Conservation (phyloP, 1,284 basidiomycete genomes). For the Trametes versicolor region DNA sequence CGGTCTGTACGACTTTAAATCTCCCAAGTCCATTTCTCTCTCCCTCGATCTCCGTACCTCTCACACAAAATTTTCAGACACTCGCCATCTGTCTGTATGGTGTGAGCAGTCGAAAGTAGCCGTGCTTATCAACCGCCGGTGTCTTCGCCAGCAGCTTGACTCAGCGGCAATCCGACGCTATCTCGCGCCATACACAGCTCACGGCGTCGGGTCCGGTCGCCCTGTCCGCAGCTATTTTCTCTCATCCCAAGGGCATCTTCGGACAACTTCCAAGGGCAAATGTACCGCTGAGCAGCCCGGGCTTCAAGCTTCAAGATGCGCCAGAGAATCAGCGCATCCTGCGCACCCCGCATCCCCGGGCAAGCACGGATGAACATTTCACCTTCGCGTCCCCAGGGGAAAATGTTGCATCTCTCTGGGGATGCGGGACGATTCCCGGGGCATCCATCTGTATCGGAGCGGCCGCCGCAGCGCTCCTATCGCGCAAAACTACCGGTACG, state of each 20-base stretch:
- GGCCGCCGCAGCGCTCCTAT: constrained; percentile 11
- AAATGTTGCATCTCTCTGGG: constrained; percentile 8
- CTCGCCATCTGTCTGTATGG: constrained; percentile 2
- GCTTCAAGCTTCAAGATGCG: not conserved
- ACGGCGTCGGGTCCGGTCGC: constrained; percentile 25
- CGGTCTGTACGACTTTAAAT: not conserved
- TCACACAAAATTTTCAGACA: not conserved
- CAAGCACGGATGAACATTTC: constrained; percentile 8
- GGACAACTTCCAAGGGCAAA: not conserved
- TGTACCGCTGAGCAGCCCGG: not conserved
- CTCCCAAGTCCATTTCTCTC: not conserved
- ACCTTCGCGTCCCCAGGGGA: not conserved
- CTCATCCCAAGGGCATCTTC: not conserved
- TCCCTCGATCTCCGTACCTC: not conserved
- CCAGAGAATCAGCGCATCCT: not conserved
- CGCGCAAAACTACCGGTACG: not conserved
- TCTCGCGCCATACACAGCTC: constrained; percentile 30
- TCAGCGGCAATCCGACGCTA: constrained; percentile 21
- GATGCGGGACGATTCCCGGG: not conserved
- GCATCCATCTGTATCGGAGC: constrained; percentile 21
- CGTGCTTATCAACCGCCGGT: constrained; percentile 29
- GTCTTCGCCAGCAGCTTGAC: constrained; percentile 13
- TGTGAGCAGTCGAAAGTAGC: constrained; percentile 8
- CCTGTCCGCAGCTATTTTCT: constrained; percentile 11
- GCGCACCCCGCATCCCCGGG: not conserved